A percentile compares a stretch with the other conserved stretches of the same genome.
Evolutionary conservation across 2,329 filamentous ascomycete species (phyloP).

Genomic region (Fusarium proliferatum): DNA sequence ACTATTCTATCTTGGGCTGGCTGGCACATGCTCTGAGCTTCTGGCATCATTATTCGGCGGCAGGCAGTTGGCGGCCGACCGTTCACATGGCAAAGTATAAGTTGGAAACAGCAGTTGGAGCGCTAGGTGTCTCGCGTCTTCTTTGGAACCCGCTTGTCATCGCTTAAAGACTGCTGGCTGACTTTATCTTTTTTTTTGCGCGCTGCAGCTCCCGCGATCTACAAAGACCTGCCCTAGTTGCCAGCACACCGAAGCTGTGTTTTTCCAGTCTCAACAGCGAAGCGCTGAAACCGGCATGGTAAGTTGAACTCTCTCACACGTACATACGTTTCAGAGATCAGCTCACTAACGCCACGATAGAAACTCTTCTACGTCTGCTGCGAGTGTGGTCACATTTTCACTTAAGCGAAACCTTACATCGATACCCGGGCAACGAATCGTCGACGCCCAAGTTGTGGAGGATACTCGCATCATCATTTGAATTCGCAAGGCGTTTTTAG

Average conservation of each 20-base stretch:
- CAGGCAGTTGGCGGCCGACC: conserved; percentile 32
- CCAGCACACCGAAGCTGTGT: conserved; percentile 89
- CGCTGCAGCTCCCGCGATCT: conserved; percentile 85
- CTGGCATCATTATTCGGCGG: conserved; percentile 15
- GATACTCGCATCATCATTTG: conserved; percentile 35
- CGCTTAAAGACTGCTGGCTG: conserved; percentile 54
- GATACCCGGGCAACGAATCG: conserved; percentile 37
- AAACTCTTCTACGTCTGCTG: conserved; percentile 96
- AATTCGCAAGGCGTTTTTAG: conserved; percentile 40
- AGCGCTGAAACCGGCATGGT: conserved; percentile 99
- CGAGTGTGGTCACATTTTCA: conserved; percentile 89
- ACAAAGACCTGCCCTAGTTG: conserved; percentile 88
- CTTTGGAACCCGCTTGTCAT: conserved; percentile 46
- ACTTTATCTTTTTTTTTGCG: conserved; percentile 52
- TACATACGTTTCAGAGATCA: neutral
- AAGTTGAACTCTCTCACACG: conserved; percentile 51
- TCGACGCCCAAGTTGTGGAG: conserved; percentile 30
- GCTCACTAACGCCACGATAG: conserved; percentile 55
- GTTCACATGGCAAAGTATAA: conserved; percentile 29
- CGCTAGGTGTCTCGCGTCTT: conserved; percentile 40
- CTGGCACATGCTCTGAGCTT: conserved; percentile 45
- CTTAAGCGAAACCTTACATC: conserved; percentile 53
- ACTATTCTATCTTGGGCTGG: conserved; percentile 9
- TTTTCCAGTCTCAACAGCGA: conserved; percentile 98
- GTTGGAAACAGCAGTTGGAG: conserved; percentile 42